Evolutionary conservation across 108 stramenopile species (phyloP), one percentile per base, ranked within the genome.

Genomic region (Ochromonas danica): DNA sequence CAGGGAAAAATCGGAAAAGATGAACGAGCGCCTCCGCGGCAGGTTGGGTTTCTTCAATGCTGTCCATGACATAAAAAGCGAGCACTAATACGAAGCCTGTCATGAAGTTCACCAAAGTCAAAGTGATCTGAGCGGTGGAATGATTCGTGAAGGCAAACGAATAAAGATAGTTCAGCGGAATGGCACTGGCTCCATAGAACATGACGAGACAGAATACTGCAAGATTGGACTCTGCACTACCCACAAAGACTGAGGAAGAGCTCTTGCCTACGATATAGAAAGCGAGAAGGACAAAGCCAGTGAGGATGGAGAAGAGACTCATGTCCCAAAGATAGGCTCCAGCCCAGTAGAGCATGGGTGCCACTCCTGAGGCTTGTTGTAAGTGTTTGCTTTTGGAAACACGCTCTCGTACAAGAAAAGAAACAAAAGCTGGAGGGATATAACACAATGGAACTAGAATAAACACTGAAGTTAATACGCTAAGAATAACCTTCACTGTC

Each of bases 1-100:
- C 65, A 30, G 89, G 89, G 71, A 85, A 90, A 3, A 89, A 31
- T 36, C 88, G 81, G 60, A 89, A 90, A 43, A 85, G 27, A 42
- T 86, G 87, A 38, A 79, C 84, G 35, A 85, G 40, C 28, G 38
- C 28, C 35, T 40, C 71, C 25, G 31, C 84, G 30, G 88, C 88
- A 6, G 82, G n/a, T 1, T 17, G 39, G 51, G 86, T 84, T 30
- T 61, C 3, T 51, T 40, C 42, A 1, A 85, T 41, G 35, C 78
- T 63, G 60, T 42, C 62, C 86, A 90, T 80, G n/a, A 88, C 79
- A 0, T 67, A 86, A 57, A 82, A 85, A 42, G 83, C 82, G n/a
- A 85, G 77, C 28, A 88, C 88, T 42, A 78, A 61, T 40, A 88
- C 89, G 63, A 88, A 90, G 0, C 89, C 89, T 10, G 89, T 87